These are phyloP conservation scores for Guillardia theta DNA, from an alignment of 78 protist species.

Conservation along the genomic window DNA sequence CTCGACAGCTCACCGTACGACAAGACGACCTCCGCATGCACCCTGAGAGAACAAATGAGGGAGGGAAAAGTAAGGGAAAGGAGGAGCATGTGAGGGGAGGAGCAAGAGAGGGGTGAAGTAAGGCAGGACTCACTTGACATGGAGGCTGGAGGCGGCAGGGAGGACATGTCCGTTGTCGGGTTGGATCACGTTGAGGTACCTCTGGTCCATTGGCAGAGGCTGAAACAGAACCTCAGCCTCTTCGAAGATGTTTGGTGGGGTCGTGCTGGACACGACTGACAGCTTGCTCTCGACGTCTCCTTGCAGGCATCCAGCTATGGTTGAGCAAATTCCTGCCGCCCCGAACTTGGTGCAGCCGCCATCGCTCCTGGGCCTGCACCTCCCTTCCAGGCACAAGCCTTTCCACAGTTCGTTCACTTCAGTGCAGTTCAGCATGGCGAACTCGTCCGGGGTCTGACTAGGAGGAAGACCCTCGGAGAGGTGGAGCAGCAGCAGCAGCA, in stretches of 20 bases:
- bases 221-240: background rate
- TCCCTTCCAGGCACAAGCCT: background rate
- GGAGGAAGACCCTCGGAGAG: too few relatives aligned
- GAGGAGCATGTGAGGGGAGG: background rate
- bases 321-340: background rate
- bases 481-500: too few relatives aligned
- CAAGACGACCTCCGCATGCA: background rate
- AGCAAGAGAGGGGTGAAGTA: background rate
- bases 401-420: background rate
- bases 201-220: background rate
- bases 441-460: too few relatives aligned
- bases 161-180: background rate
- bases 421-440: too few relatives aligned
- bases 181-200: background rate
- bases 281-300: background rate
- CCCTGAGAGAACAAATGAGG: background rate
- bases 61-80: background rate
- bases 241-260: background rate
- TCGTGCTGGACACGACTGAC: background rate
- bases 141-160: background rate
- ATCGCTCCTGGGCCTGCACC: background rate
- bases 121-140: background rate
- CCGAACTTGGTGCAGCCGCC: background rate
- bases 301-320: background rate
- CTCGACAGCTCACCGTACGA: background rate